Percentiles rank a stretch among this genome's conserved stretches.
Conservation (phyloP, 75 land plant genomes). For the Cupressus sempervirens region DNA sequence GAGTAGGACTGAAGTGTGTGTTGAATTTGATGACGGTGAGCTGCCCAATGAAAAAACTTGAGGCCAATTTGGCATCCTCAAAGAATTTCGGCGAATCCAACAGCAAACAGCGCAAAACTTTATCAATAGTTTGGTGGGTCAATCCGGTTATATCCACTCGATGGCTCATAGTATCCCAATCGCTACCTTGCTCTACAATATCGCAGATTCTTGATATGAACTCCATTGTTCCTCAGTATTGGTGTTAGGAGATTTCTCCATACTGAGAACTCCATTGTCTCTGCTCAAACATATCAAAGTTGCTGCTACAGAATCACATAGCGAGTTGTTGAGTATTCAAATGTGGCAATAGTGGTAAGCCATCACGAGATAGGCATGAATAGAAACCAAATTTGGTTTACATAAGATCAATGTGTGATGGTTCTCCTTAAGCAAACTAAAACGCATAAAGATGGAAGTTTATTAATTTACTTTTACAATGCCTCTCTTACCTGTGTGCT, state of each 20-base stretch:
- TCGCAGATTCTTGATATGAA: background rate
- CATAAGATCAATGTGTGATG: too few relatives aligned
- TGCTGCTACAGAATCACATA: too few relatives aligned
- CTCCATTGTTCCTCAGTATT: background rate
- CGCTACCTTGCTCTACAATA: background rate
- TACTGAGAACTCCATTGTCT: background rate
- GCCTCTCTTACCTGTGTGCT: too few relatives aligned
- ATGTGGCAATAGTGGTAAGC: too few relatives aligned
- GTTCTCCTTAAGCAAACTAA: too few relatives aligned
- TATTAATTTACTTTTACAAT: too few relatives aligned
- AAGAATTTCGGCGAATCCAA: background rate
- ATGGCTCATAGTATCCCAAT: background rate
- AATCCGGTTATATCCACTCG: background rate
- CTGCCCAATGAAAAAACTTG: slow-evolving; percentile 12
- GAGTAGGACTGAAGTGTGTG: slow-evolving; percentile 7
- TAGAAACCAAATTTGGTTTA: too few relatives aligned
- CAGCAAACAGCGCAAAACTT: background rate
- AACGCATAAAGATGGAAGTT: too few relatives aligned
- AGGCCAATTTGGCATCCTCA: slow-evolving; percentile 5
- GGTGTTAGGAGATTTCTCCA: background rate
- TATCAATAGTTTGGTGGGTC: background rate
- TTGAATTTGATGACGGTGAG: background rate
- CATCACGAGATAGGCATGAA: too few relatives aligned
- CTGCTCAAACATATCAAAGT: background rate
- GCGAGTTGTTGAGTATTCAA: too few relatives aligned